phyloP scores from a whole-genome alignment of 345 rosid species.

The Orychophragmus violaceus region DNA sequence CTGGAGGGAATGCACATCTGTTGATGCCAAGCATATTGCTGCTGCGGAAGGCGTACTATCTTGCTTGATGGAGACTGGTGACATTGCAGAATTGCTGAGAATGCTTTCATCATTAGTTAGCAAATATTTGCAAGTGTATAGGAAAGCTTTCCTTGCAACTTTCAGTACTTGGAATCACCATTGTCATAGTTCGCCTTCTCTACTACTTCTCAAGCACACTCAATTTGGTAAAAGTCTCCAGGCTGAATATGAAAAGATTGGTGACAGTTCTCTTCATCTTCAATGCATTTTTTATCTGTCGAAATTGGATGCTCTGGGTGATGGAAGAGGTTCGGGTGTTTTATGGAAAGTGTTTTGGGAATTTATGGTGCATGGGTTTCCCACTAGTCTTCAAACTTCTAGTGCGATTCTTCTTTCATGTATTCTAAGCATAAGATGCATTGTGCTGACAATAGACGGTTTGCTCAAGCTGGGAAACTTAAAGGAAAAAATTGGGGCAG shows the following conservation, averaged over 20 bases:
- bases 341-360: conserved; percentile 67
- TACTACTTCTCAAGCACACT: conserved; percentile 75
- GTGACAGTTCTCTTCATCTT: conserved; percentile 42
- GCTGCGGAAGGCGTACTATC: conserved; percentile 56
- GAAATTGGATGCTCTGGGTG: conserved; percentile 50
- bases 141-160: conserved; percentile 69
- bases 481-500: conserved; percentile 36
- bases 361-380: conserved; percentile 83
- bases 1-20: conserved; percentile 44
- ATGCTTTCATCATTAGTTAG: conserved; percentile 57
- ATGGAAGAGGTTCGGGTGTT: conserved; percentile 55
- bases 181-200: conserved; percentile 41
- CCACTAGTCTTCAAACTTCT: conserved; percentile 49
- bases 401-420: conserved; percentile 76
- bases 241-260: conserved; percentile 64
- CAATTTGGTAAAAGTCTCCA: conserved; percentile 55
- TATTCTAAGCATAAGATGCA: conserved; percentile 55
- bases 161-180: conserved; percentile 38
- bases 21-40: conserved; percentile 39
- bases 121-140: conserved; percentile 48
- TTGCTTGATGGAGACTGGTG: conserved; percentile 49
- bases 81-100: conserved; percentile 41
- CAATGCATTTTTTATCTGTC: conserved; percentile 49
- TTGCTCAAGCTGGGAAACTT: conserved; percentile 45
- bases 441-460: conserved; percentile 52